A percentile compares a stretch with the other conserved stretches of the same genome.
Evolutionary conservation across 306 rosid species (phyloP).

Genomic region (Dryas drummondii): DNA sequence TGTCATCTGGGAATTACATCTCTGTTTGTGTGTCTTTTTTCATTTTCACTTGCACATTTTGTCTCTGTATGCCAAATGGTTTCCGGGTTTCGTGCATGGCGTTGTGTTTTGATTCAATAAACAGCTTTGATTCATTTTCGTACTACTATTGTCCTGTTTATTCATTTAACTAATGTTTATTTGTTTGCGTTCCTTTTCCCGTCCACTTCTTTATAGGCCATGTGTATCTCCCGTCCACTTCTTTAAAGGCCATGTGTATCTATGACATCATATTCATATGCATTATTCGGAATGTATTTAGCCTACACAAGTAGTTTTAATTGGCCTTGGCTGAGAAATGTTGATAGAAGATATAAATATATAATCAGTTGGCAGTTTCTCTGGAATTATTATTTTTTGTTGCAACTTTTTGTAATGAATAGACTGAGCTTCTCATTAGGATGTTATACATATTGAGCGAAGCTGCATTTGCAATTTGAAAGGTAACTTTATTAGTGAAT

Average conservation of each 20-base stretch:
- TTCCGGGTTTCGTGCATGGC: neutral
- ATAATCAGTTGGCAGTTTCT: neutral
- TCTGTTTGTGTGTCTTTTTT: neutral
- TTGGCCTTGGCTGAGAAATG: neutral
- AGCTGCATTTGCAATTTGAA: neutral
- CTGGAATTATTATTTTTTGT: neutral
- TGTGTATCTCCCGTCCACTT: neutral
- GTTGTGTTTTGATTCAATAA: neutral
- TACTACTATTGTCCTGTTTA: neutral
- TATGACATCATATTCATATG: neutral
- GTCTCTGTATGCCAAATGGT: slow-evolving; percentile 2
- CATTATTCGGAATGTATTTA: neutral
- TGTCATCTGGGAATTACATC: slow-evolving; percentile 1
- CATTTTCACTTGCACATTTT: neutral
- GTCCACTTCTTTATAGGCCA: neutral
- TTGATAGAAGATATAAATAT: neutral
- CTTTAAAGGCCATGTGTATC: neutral
- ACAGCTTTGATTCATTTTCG: neutral
- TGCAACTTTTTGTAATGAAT: neutral
- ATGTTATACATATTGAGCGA: neutral
- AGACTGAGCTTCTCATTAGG: neutral
- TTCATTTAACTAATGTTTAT: neutral
- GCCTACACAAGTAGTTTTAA: neutral
- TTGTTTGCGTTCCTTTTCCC: neutral
- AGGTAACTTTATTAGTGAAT: neutral